Evolutionary conservation across 2,329 filamentous ascomycete species (phyloP).

Genomic region (Monosporascus sp.): DNA sequence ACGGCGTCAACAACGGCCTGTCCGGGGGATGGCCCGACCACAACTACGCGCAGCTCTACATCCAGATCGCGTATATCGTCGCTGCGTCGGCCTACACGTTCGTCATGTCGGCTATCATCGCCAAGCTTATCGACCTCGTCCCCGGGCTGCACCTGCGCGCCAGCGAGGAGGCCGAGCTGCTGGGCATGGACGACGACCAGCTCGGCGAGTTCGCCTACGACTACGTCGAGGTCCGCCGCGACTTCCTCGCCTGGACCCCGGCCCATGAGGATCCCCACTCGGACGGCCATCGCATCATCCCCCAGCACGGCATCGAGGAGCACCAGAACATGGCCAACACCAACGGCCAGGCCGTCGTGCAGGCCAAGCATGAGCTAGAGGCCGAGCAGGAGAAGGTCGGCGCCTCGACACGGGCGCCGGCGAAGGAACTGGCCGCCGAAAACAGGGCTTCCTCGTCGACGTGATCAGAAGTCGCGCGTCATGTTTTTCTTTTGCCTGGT

Average conservation of each 20-base stretch:
- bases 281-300: slow-evolving; percentile 53
- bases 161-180: slow-evolving; percentile 74
- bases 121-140: slow-evolving; percentile 68
- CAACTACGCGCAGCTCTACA: slow-evolving; percentile 70
- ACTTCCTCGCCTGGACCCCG: slow-evolving; percentile 85
- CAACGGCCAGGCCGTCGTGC: slow-evolving; percentile 36
- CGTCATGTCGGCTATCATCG: slow-evolving; percentile 67
- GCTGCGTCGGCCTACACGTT: slow-evolving; percentile 66
- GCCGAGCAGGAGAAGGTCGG: slow-evolving; percentile 29
- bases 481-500: neutral
- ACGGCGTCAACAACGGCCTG: slow-evolving; percentile 67
- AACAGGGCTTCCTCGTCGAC: slow-evolving; percentile 3
- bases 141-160: slow-evolving; percentile 77
- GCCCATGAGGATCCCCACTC: slow-evolving; percentile 60
- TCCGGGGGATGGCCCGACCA: slow-evolving; percentile 70
- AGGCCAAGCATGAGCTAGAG: slow-evolving; percentile 47
- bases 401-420: slow-evolving; percentile 21
- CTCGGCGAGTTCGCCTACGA: slow-evolving; percentile 88
- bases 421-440: slow-evolving; percentile 16
- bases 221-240: slow-evolving; percentile 82
- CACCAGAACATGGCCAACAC: slow-evolving; percentile 63
- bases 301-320: slow-evolving; percentile 68
- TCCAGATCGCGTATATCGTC: slow-evolving; percentile 73
- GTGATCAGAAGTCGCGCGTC: neutral
- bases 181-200: slow-evolving; percentile 87